Percentiles rank a stretch among this genome's conserved stretches.
Conservation (phyloP, 2,329 filamentous ascomycete genomes). For the Alternaria sp. region DNA sequence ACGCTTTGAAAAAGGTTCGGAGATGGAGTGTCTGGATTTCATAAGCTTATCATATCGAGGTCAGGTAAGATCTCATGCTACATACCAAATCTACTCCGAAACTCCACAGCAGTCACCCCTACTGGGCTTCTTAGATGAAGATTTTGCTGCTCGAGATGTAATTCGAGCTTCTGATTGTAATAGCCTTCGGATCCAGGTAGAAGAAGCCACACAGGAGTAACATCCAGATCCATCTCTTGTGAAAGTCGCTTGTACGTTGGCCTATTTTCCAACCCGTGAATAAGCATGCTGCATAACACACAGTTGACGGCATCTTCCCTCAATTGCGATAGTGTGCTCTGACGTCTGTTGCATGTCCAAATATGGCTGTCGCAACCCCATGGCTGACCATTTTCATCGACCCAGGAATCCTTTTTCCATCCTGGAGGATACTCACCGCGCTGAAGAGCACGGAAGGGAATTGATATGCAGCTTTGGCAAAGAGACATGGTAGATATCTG, state of each 20-base stretch:
- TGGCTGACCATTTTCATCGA: neutral
- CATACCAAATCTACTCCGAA: slow-evolving; percentile 4
- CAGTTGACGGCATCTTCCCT: neutral
- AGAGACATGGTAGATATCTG: neutral
- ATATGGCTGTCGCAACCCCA: neutral
- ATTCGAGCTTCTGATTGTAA: neutral
- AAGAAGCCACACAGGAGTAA: neutral
- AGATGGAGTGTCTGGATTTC: neutral
- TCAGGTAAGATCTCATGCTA: neutral
- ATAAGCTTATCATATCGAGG: neutral
- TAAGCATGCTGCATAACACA: neutral
- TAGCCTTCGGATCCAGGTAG: neutral
- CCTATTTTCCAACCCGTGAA: neutral
- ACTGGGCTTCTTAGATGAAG: fast-evolving
- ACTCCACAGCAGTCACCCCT: neutral
- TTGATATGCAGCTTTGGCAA: neutral
- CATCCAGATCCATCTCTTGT: neutral
- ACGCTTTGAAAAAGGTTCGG: neutral
- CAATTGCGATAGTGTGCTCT: neutral
- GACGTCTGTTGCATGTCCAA: neutral
- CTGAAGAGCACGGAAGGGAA: neutral
- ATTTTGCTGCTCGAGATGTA: neutral
- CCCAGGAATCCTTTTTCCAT: neutral
- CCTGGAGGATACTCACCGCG: neutral
- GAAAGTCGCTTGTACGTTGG: neutral